Base-by-base conservation (phyloP, 495 filamentous ascomycete genomes). In the Aspergillus cristatus region DNA sequence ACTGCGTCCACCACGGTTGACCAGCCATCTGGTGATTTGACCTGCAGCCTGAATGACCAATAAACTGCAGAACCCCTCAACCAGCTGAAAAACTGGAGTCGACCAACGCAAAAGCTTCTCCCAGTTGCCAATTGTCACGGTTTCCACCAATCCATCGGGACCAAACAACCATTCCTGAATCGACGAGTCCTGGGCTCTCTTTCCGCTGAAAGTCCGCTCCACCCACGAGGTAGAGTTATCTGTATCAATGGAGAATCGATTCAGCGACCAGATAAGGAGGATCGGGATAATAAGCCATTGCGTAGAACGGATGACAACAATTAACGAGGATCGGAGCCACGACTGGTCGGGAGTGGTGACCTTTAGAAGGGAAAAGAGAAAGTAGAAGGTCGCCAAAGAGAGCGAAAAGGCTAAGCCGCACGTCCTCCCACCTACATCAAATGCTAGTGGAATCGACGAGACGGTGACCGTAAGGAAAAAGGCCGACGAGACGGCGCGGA, bases 361-460 rank as follows among this genome's bases (percentile, higher is more conserved):
- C 46, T 81, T 84, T 47, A 86, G 70, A 37, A 79, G 65, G 25
- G 86, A 93, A 59, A 91, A 85, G 49, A 89, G 63, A 53, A 93
- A 82, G 67, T 98, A 96, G 68, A 93, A 95, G 44, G 68, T 64
- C 25, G 88, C 82, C 14, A 98, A 74, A 10, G 86, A 76, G 28
- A 95, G 74, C 46, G 86, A 94, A 63, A 86, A 96, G 48, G 86
- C 87, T 48, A 98, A 75, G 46, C 91, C 91, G 58, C 86, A 89
- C 44, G 87, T 86, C 57, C 87, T 79, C 35, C 91, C 91, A 55
- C 91, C 91, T 51, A 98, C 88, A 70, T 98, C 91, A 62, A 96
- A 98, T 45, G 91, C 82, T 38, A 98, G 76, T 41, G 91, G 91
- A 58, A 97, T 85, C 35, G 85, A 91, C 50, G 95, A 78, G 54